phyloP scores from a whole-genome alignment of 225 moss, liverwort and hornwort genomes.

The Climacium dendroides region DNA sequence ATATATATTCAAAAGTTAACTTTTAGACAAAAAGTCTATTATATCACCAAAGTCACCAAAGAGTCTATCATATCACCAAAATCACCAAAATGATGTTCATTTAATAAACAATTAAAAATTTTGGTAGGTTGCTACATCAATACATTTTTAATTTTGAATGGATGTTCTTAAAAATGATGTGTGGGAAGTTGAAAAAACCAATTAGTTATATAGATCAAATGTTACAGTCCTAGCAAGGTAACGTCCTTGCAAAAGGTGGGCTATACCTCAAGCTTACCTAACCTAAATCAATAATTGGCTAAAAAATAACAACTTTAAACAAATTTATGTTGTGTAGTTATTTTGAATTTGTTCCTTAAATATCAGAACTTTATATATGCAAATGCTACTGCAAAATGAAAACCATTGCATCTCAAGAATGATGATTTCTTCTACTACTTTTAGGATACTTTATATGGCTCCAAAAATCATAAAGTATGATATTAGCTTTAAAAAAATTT shows the following conservation, averaged over 20 bases:
- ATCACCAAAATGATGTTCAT: too few relatives aligned
- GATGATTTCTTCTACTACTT: neutral
- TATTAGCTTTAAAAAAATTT: neutral
- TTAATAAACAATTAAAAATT: too few relatives aligned
- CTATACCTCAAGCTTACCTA: neutral
- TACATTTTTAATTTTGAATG: too few relatives aligned
- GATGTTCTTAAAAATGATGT: too few relatives aligned
- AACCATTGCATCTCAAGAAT: neutral
- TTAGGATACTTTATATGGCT: neutral
- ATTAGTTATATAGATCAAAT: neutral
- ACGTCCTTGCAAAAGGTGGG: too few relatives aligned
- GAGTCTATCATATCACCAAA: too few relatives aligned
- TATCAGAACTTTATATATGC: neutral
- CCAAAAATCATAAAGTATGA: too few relatives aligned
- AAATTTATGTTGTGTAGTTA: neutral
- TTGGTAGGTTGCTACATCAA: too few relatives aligned
- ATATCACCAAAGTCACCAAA: too few relatives aligned
- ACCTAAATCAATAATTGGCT: neutral
- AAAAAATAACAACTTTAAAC: neutral
- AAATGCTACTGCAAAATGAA: neutral
- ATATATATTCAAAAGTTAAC: too few relatives aligned
- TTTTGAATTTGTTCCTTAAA: neutral
- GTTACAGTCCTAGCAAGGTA: neutral
- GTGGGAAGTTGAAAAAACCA: too few relatives aligned
- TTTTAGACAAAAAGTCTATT: too few relatives aligned